Evolutionary conservation across 176 grass and related monocot species (phyloP), one percentile per base, ranked within the genome.

Genomic region (Carex littledalei): DNA sequence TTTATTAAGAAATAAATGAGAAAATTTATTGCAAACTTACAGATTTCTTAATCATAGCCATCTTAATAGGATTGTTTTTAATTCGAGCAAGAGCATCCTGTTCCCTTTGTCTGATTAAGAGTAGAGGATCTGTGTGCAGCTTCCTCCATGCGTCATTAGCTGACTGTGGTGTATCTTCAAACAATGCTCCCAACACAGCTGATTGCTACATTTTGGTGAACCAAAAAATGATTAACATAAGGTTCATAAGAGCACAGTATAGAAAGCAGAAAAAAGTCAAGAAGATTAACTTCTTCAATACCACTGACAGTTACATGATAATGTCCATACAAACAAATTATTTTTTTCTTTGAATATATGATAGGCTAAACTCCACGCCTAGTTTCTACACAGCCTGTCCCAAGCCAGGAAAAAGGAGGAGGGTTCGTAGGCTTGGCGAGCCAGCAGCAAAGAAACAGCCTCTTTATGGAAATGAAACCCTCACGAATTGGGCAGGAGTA

Each of bases 61-160:
- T 99, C 86, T 95, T 99, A 53, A 99, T 92, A 63, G 96, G 96
- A 87, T 95, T 99, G 67, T 99, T 99, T 88, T 92, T 99, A 72
- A 99, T 99, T 85, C 96, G 87, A 69, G 96, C 87, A 75, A 99
- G 88, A 58, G 93, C 91, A 80, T 95, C 93, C 72, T 95, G 96
- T 76, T 95, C 93, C 24, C 91, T 84, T 84, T 95, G 96, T 87
- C 96, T 91, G 68, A 99, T 99, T 84, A 92, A 89, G n/a, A 99
- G 90, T 41, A 99, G 84, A 79, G 96, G 96, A 87, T 99, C 96
- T 43, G 93, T 86, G 71, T 95, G 96, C 63, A 99, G 96, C 75
- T 99, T 98, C 72, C 91, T 95, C 96, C 96, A 99, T 20, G 91
- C 43, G 37, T 95, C 96, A 73, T 99, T 99, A 67, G 96, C 93